phyloP scores from a whole-genome alignment of 768 basidiomycete genomes.

The Tylopilus vinaceipallidus region DNA sequence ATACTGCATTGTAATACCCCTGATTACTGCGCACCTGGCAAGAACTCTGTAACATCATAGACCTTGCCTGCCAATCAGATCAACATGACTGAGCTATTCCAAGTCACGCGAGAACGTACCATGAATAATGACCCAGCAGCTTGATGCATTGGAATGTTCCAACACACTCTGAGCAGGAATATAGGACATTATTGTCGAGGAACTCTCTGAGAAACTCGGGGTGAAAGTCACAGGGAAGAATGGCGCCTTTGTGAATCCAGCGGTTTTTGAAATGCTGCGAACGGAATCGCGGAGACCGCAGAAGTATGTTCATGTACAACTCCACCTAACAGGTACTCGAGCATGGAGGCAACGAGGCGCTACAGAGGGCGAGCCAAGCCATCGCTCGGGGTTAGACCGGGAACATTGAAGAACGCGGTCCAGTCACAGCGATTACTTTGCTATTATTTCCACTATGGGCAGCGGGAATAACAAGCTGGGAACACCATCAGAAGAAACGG shows the following conservation, averaged over 20 bases:
- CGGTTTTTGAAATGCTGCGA: constrained; percentile 12
- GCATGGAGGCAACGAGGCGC: not conserved
- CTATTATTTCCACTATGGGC: not conserved
- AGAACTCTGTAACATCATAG: constrained; percentile 76
- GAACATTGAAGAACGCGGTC: not conserved
- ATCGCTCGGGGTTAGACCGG: constrained; percentile 23
- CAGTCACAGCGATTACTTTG: not conserved
- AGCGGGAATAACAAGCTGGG: not conserved
- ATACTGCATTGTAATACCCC: constrained; percentile 36
- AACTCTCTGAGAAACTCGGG: not conserved
- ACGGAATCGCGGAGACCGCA: constrained; percentile 17
- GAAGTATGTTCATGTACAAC: not conserved
- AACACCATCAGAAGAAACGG: not conserved
- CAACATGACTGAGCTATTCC: constrained; percentile 46
- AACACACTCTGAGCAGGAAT: constrained; percentile 47
- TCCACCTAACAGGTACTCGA: not conserved
- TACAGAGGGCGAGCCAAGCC: not conserved
- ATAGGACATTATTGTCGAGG: constrained; percentile 14
- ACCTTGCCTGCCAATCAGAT: constrained; percentile 72
- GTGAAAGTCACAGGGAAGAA: not conserved
- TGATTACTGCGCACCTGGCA: constrained; percentile 53
- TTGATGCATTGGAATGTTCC: constrained; percentile 50
- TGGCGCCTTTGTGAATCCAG: not conserved
- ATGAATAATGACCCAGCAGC: constrained; percentile 80
- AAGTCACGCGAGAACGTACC: constrained; percentile 37